Percentiles rank a stretch among this genome's conserved stretches.
Evolutionary conservation across 208 protist species (phyloP).

Genomic region (Balamuthia mandrillaris): DNA sequence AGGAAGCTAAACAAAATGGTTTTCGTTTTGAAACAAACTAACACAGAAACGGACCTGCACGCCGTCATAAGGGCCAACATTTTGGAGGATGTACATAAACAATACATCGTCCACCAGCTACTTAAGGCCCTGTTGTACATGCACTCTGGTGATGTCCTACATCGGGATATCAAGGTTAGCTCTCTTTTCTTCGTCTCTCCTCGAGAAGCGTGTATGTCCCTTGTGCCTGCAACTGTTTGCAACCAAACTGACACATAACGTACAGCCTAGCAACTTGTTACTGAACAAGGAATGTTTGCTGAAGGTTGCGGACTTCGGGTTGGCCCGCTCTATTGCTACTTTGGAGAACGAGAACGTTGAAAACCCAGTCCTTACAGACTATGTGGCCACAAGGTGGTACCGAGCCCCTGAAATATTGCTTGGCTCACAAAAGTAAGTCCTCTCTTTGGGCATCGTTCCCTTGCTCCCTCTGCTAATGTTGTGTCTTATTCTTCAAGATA

Average conservation of each 20-base stretch:
- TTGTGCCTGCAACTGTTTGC: not conserved
- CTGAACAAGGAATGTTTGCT: slow-evolving; percentile 69
- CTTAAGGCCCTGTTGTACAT: slow-evolving; percentile 94
- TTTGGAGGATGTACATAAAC: slow-evolving; percentile 92
- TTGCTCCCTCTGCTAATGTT: not conserved
- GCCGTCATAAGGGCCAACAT: slow-evolving; percentile 94
- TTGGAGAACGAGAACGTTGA: slow-evolving; percentile 80
- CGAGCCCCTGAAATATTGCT: slow-evolving; percentile 97
- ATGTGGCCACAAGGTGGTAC: slow-evolving; percentile 96
- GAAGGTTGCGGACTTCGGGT: slow-evolving; percentile 95
- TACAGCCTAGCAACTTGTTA: slow-evolving; percentile 67
- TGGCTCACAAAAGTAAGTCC: slow-evolving; percentile 90
- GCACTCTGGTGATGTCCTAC: slow-evolving; percentile 73
- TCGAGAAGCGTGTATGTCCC: not conserved
- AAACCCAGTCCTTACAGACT: slow-evolving; percentile 61
- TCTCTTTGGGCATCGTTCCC: slow-evolving; percentile 59
- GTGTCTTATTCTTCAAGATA: slow-evolving; percentile 69
- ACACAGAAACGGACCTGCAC: slow-evolving; percentile 76
- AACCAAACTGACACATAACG: no score
- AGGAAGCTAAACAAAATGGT: no score
- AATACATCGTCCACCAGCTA: slow-evolving; percentile 95
- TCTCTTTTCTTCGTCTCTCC: not conserved
- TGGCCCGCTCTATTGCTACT: slow-evolving; percentile 88
- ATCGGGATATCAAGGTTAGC: slow-evolving; percentile 83
- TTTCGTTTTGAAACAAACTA: no score